Evolutionary conservation across 495 filamentous ascomycete genomes (phyloP).

Genomic region (Poronia punctata): DNA sequence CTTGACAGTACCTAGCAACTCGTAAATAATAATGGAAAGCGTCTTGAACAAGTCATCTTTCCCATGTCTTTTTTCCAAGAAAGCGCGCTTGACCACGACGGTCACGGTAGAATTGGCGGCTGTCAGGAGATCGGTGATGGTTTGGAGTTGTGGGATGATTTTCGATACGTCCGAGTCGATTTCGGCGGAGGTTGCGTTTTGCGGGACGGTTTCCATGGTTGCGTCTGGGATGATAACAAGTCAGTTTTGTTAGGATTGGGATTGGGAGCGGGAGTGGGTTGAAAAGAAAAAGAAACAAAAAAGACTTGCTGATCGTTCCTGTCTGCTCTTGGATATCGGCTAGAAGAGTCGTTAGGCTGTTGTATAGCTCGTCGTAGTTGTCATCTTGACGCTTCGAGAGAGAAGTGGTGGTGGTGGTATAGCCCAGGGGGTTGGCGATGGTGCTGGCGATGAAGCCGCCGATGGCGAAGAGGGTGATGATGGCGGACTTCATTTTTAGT

Average conservation of each 20-base stretch:
- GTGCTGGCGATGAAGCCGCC: slow-evolving; percentile 25
- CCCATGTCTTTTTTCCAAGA: slow-evolving; percentile 17
- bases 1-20: slow-evolving; percentile 31
- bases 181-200: slow-evolving; percentile 17
- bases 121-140: slow-evolving; percentile 25
- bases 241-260: no score
- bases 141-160: slow-evolving; percentile 28
- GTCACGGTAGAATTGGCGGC: slow-evolving; percentile 19
- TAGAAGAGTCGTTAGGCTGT: slow-evolving; percentile 22
- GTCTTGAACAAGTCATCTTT: slow-evolving; percentile 30
- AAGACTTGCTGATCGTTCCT: slow-evolving; percentile 30
- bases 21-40: slow-evolving; percentile 23
- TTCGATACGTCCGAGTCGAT: slow-evolving; percentile 19
- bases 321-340: slow-evolving; percentile 26
- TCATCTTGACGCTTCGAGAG: slow-evolving; percentile 27
- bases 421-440: slow-evolving; percentile 27
- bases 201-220: slow-evolving; percentile 20
- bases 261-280: background rate
- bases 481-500: slow-evolving; percentile 34
- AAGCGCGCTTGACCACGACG: slow-evolving; percentile 24
- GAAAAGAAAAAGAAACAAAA: no score
- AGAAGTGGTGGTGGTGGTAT: slow-evolving; percentile 12
- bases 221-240: slow-evolving; percentile 15
- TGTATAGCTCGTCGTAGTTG: slow-evolving; percentile 13
- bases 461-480: slow-evolving; percentile 28